A percentile compares a stretch with the other conserved stretches of the same genome.
phyloP scores from a whole-genome alignment of 2,329 filamentous ascomycete species.

The Bisporella sp. region DNA sequence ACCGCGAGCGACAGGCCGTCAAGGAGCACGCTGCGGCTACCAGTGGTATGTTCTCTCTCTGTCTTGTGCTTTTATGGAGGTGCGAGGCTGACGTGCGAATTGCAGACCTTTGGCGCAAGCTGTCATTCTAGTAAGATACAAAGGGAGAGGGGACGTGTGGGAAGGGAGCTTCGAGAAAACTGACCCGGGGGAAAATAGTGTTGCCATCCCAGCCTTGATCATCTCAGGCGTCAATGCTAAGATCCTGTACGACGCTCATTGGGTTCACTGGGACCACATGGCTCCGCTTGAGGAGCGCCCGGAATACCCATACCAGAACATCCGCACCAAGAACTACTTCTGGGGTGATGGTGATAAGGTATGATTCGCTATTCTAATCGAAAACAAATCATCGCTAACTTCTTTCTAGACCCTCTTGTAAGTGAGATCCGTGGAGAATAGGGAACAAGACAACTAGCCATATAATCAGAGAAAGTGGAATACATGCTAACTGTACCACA shows the following conservation, averaged over 20 bases:
- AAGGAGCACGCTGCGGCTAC: slow-evolving; percentile 84
- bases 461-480: neutral
- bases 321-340: slow-evolving; percentile 90
- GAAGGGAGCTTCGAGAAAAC: slow-evolving; percentile 4
- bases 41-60: slow-evolving; percentile 54
- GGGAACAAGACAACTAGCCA: neutral
- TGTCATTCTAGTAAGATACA: slow-evolving; percentile 79
- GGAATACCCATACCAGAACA: slow-evolving; percentile 97
- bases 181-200: slow-evolving; percentile 47
- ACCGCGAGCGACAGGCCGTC: slow-evolving; percentile 83
- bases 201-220: slow-evolving; percentile 64
- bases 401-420: slow-evolving; percentile 55
- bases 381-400: slow-evolving; percentile 9
- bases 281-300: slow-evolving; percentile 81
- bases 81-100: slow-evolving; percentile 28
- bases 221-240: slow-evolving; percentile 77
- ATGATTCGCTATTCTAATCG: slow-evolving; percentile 23
- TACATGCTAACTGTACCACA: slow-evolving; percentile 30
- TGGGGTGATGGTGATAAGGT: slow-evolving; percentile 98
- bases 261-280: slow-evolving; percentile 88
- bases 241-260: slow-evolving; percentile 90
- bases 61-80: neutral
- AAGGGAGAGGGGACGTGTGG: neutral
- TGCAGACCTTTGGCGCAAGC: slow-evolving; percentile 87
- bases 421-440: slow-evolving; percentile 28